Evolutionary conservation across 768 basidiomycete genomes (phyloP).

Genomic region (Dentipellis fragilis): DNA sequence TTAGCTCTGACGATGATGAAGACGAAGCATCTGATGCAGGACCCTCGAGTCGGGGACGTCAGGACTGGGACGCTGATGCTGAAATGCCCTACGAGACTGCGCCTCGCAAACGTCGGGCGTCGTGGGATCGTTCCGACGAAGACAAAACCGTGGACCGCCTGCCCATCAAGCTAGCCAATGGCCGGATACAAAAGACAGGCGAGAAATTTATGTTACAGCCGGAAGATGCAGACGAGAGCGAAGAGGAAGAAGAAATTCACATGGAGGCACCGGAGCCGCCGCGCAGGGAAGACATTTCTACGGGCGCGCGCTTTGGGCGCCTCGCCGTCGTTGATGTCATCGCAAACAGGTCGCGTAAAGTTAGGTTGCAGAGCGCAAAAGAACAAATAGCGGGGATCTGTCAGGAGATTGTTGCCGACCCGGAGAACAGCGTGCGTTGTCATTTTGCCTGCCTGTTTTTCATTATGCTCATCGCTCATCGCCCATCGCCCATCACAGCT

Average conservation of each 20-base stretch:
- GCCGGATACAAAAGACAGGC: conserved; percentile 57
- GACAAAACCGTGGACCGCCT: conserved; percentile 49
- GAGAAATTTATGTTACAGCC: conserved; percentile 20
- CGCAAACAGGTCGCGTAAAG: conserved; percentile 50
- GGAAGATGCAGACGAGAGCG: conserved; percentile 23
- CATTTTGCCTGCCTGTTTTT: conserved; percentile 4
- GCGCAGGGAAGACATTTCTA: conserved; percentile 60
- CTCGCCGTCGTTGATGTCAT: conserved; percentile 68
- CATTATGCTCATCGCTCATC: background rate
- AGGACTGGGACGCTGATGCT: conserved; percentile 34
- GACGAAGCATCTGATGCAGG: conserved; percentile 26
- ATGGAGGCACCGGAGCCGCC: conserved; percentile 16
- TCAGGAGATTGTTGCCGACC: conserved; percentile 89
- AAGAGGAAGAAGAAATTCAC: conserved; percentile 24
- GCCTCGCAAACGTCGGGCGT: conserved; percentile 41
- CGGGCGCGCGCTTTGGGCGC: conserved; percentile 83
- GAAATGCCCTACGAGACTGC: conserved; percentile 70
- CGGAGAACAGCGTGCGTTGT: conserved; percentile 80
- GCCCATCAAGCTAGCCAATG: conserved; percentile 82
- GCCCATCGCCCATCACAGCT: conserved; percentile 37
- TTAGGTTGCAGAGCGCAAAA: conserved; percentile 68
- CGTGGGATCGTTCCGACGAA: conserved; percentile 36
- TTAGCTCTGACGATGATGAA: conserved; percentile 18
- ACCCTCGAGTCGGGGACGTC: conserved; percentile 11
- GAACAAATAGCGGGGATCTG: conserved; percentile 92